Percentiles rank a stretch among this genome's conserved stretches.
Conservation (phyloP, 1,284 basidiomycete species). For the Macrocystidia cucumis region DNA sequence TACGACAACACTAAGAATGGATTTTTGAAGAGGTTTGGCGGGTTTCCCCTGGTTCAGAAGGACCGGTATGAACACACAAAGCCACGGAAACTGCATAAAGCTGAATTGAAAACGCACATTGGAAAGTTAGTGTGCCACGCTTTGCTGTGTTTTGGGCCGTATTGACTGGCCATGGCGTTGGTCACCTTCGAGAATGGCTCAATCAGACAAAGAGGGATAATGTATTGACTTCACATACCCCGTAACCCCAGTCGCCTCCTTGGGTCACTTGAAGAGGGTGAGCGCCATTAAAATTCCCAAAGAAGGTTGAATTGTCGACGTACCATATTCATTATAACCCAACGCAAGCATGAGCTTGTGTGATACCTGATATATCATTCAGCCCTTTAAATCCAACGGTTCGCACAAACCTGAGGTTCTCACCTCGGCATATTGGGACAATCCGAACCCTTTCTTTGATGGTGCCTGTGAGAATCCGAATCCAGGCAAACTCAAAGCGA, state of each 20-base stretch:
- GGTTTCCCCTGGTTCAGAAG: too few species aligned
- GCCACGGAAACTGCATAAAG: not conserved
- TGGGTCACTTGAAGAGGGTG: conserved; percentile 26
- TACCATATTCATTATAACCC: conserved; percentile 41
- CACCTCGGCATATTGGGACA: conserved; percentile 29
- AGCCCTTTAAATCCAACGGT: not conserved
- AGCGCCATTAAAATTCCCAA: conserved; percentile 3
- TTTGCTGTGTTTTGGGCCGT: conserved; percentile 27
- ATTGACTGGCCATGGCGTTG: conserved; percentile 26
- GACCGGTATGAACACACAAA: conserved; percentile 9
- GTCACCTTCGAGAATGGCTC: conserved; percentile 24
- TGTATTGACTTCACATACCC: conserved; percentile 16
- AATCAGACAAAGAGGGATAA: not conserved
- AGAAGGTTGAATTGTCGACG: conserved; percentile 7
- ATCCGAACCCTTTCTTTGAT: conserved; percentile 20
- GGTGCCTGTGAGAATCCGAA: conserved; percentile 43
- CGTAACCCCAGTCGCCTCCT: conserved; percentile 38
- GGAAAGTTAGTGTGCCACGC: conserved; percentile 25
- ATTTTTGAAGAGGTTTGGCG: too few species aligned
- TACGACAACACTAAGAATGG: too few species aligned
- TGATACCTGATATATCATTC: conserved; percentile 18
- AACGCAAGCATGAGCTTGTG: conserved; percentile 39
- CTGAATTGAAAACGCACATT: conserved; percentile 12
- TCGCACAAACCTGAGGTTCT: not conserved
- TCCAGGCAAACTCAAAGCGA: conserved; percentile 40